Evolutionary conservation across 148 eudicot species (phyloP), one percentile per base, ranked within the genome.

Genomic region (Rhododendron ferrugineum): DNA sequence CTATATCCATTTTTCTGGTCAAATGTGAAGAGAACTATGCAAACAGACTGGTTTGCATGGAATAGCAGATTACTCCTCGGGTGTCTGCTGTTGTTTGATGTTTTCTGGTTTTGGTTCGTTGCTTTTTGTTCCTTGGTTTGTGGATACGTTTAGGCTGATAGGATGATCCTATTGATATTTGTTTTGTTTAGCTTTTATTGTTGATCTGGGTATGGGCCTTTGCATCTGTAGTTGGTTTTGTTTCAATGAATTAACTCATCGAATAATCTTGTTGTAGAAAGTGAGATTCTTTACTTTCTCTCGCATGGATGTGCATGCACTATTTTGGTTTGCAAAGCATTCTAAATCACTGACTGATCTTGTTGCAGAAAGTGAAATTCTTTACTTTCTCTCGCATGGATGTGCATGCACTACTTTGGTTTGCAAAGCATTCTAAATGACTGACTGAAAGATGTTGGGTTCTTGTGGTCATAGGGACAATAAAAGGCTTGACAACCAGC

Each of bases 401-500:
- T 80, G 3, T 54, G 10, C 66, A 54, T 23, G 52, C 75, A 70
- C 37, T 30, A 30, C 11, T 28, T 56, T 10, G 30, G n/a, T 11
- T 22, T 23, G 56, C n/a, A 0, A 26, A 50, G 11, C 32, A 22
- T 81, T 84, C 46, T 46, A 50, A 32, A 15, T 56, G 30, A 58
- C 50, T 82, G 83, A 79, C 75, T 58, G 22, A 11, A 13, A 22
- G 13, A 72, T 26, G 9, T 82, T 72, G 58, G 81, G 60, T 36
- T 81, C 77, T 85, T 50, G 26, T 85, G 87, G 80, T 82, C 87
- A 34, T 88, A 96, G 98, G 98, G 82, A 92, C 98, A 46, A 92
- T 94, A 47, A 96, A 96, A 90, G 98, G 98, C 66, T 87, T 94
- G 88, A 94, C 98, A 68, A 93, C 92, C 34, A 89, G 79, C 81